A percentile compares a stretch with the other conserved stretches of the same genome.
Evolutionary conservation across 2,329 filamentous ascomycete species (phyloP).

Genomic region (Aspergillus sp.): DNA sequence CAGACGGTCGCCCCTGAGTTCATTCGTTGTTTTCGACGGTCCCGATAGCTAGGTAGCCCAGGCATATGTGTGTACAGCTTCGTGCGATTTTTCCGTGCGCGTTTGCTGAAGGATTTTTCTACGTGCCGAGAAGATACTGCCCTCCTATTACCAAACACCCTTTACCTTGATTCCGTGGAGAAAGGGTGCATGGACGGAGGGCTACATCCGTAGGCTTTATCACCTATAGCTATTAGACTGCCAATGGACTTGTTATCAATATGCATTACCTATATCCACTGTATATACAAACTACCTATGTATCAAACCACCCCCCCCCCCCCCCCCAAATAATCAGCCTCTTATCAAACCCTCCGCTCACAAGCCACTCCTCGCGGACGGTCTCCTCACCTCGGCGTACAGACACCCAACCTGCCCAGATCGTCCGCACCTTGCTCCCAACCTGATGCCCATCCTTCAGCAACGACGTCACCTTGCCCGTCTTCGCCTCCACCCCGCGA

Average conservation of each 20-base stretch:
- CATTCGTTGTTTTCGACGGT: too few relatives aligned
- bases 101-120: conserved; percentile 64
- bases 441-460: conserved; percentile 54
- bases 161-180: conserved; percentile 37
- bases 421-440: conserved; percentile 58
- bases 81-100: conserved; percentile 56
- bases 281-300: not conserved
- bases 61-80: conserved; percentile 74
- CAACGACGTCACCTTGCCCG: conserved; percentile 54
- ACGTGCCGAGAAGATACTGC: conserved; percentile 61
- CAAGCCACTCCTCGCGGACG: conserved; percentile 51
- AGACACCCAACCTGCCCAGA: conserved; percentile 53
- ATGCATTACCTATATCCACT: not conserved
- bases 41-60: conserved; percentile 10
- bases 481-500: conserved; percentile 58
- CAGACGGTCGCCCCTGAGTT: too few relatives aligned
- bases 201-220: conserved; percentile 37
- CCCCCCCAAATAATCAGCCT: conserved; percentile 57
- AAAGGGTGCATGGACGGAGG: conserved; percentile 49
- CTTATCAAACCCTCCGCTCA: conserved; percentile 66
- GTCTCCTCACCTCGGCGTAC: conserved; percentile 20
- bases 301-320: not conserved
- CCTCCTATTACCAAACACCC: conserved; percentile 52
- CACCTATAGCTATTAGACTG: too few relatives aligned
- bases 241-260: too few relatives aligned